Percentiles rank a stretch among this genome's conserved stretches.
phyloP scores from a whole-genome alignment of 495 filamentous ascomycete genomes.

The Lophiostoma macrostomum region DNA sequence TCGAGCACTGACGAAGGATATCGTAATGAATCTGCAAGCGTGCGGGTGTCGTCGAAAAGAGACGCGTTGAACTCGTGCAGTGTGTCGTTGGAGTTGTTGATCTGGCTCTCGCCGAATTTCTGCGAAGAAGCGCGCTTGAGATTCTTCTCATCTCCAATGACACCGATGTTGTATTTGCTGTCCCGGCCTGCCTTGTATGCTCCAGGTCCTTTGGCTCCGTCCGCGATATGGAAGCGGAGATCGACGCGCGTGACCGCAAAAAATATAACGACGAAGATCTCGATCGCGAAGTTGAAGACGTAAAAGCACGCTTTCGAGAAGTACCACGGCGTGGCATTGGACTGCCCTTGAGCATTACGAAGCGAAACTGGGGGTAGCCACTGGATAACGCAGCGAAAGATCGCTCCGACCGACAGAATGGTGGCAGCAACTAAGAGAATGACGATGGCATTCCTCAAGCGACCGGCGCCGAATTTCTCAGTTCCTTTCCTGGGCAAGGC shows the following conservation, averaged over 20 bases:
- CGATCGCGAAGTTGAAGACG: slow-evolving; percentile 70
- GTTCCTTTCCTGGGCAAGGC: slow-evolving; percentile 14
- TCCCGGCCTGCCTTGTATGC: slow-evolving; percentile 12
- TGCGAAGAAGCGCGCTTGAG: slow-evolving; percentile 7
- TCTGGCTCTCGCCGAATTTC: background rate
- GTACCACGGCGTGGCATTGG: slow-evolving; percentile 33
- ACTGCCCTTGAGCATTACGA: slow-evolving; percentile 12
- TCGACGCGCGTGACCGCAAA: slow-evolving; percentile 69
- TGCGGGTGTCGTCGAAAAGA: slow-evolving; percentile 18
- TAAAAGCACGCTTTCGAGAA: slow-evolving; percentile 53
- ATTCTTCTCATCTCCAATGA: slow-evolving; percentile 16
- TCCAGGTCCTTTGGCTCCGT: slow-evolving; percentile 32
- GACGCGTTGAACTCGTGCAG: slow-evolving; percentile 17
- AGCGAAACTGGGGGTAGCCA: slow-evolving; percentile 29
- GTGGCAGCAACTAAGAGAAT: slow-evolving; percentile 25
- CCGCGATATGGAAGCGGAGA: slow-evolving; percentile 67
- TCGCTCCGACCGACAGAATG: slow-evolving; percentile 31
- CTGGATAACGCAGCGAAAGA: slow-evolving; percentile 27
- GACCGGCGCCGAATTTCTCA: slow-evolving; percentile 37
- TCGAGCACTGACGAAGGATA: slow-evolving; percentile 23
- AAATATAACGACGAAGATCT: slow-evolving; percentile 62
- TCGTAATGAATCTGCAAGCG: slow-evolving; percentile 17
- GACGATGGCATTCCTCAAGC: slow-evolving; percentile 30
- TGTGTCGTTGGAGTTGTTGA: slow-evolving; percentile 9
- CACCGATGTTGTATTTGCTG: background rate